Evolutionary conservation across 2,329 filamentous ascomycete species (phyloP).

Genomic region (Metarhizium sp.): DNA sequence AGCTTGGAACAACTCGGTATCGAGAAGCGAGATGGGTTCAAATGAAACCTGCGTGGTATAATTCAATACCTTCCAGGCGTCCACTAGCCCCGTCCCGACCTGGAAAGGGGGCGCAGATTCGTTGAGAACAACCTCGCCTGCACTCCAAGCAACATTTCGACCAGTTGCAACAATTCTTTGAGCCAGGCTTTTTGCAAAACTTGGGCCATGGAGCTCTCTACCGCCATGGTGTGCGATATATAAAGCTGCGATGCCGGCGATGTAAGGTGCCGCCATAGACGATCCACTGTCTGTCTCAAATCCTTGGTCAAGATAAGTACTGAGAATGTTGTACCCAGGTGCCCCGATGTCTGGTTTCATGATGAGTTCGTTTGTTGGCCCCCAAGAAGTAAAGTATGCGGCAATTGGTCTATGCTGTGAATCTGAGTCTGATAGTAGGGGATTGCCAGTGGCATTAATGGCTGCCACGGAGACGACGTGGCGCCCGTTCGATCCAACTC

Average conservation of each 20-base stretch:
- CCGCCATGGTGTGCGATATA: constrained; percentile 34
- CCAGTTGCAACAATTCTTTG: constrained; percentile 27
- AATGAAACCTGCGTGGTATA: constrained; percentile 26
- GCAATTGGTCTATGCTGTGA: constrained; percentile 23
- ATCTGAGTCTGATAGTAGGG: constrained; percentile 20
- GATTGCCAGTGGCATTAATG: constrained; percentile 33
- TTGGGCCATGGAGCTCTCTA: constrained; percentile 25
- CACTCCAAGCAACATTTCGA: constrained; percentile 20
- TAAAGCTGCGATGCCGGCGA: constrained; percentile 40
- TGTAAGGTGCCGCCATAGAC: constrained; percentile 46
- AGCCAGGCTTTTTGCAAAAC: constrained; percentile 21
- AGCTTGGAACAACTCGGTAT: constrained; percentile 32
- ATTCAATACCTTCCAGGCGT: constrained; percentile 33
- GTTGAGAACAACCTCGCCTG: constrained; percentile 8
- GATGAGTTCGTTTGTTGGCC: constrained; percentile 39
- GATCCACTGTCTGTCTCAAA: constrained; percentile 43
- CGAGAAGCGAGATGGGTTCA: constrained; percentile 37
- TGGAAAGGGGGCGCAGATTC: constrained; percentile 24
- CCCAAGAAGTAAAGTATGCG: constrained; percentile 40
- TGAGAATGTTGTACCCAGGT: constrained; percentile 40
- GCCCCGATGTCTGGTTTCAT: constrained; percentile 42
- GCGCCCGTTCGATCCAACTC: constrained; percentile 21
- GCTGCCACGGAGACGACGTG: constrained; percentile 27
- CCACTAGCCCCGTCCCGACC: constrained; percentile 37
- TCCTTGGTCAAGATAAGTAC: constrained; percentile 32